Percentiles rank a stretch among this genome's conserved stretches.
phyloP scores from a whole-genome alignment of 2,329 filamentous ascomycete genomes.

The Cytospora piceicola region DNA sequence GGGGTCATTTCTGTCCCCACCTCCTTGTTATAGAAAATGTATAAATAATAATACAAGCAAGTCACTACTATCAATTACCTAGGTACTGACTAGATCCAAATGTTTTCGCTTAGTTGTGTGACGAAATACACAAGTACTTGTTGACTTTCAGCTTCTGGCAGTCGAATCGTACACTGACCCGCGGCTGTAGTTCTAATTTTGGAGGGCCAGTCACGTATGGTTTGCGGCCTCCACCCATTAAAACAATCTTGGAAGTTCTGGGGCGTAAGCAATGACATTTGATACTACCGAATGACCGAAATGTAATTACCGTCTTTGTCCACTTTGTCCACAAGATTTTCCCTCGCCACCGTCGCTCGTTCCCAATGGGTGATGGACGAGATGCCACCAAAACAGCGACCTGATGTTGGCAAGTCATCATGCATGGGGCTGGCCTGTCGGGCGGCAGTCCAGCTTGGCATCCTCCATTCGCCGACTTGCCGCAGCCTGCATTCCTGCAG shows the following conservation, averaged over 20 bases:
- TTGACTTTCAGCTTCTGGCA: not conserved
- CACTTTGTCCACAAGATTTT: not conserved
- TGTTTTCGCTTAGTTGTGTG: not conserved
- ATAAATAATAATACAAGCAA: not conserved
- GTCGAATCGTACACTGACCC: not conserved
- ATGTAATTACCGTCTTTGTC: not conserved
- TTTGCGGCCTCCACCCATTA: not conserved
- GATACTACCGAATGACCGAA: not conserved
- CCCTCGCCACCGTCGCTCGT: not conserved
- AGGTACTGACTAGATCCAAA: not conserved
- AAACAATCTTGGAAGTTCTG: not conserved
- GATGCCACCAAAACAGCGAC: not conserved
- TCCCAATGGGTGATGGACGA: not conserved
- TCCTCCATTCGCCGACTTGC: not conserved
- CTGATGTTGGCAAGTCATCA: not conserved
- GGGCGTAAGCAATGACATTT: slow-evolving; percentile 3
- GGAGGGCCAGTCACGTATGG: not conserved
- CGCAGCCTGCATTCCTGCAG: not conserved
- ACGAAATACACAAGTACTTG: not conserved
- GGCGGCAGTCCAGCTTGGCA: not conserved
- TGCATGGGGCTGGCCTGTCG: not conserved
- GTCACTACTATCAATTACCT: not conserved
- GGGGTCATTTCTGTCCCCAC: not conserved
- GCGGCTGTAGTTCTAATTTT: not conserved
- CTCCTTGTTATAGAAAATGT: not conserved